These are phyloP conservation scores for Podila epicladia DNA, from an alignment of 192 early-diverging fungal species.

Conservation along the genomic window DNA sequence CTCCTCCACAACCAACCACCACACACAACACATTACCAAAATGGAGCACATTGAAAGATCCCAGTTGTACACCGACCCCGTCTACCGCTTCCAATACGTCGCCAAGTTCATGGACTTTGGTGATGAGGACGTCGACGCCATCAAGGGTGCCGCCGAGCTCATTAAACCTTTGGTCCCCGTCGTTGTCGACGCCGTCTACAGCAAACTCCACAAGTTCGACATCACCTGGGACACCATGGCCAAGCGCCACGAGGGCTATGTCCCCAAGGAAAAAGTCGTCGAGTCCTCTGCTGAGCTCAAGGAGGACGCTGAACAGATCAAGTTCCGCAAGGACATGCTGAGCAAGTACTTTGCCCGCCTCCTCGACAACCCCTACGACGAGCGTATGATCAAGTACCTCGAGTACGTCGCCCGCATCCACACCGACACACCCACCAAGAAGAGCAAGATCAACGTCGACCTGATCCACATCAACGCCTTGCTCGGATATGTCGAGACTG, in stretches of 20 bases:
- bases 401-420: conserved; percentile 87
- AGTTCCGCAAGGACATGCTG: conserved; percentile 83
- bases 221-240: conserved; percentile 79
- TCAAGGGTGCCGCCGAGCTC: conserved; percentile 69
- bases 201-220: conserved; percentile 74
- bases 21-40: neutral
- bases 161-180: conserved; percentile 74
- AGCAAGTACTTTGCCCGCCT: conserved; percentile 77
- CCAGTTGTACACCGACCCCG: conserved; percentile 74
- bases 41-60: conserved; percentile 73
- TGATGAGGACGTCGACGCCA: conserved; percentile 71
- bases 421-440: conserved; percentile 76
- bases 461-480: conserved; percentile 85
- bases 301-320: conserved; percentile 76
- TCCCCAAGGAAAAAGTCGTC: conserved; percentile 50
- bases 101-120: conserved; percentile 78
- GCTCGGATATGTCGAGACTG: conserved; percentile 71
- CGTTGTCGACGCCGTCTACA: conserved; percentile 84
- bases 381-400: conserved; percentile 74
- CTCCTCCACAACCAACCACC: neutral
- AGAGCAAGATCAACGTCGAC: conserved; percentile 83
- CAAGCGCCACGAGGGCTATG: conserved; percentile 72
- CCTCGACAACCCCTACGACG: conserved; percentile 57
- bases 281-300: conserved; percentile 55
- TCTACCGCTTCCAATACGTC: conserved; percentile 85